A percentile compares a stretch with the other conserved stretches of the same genome.
Conservation (phyloP, 805 yeast species). For the Candida andamanensis region DNA sequence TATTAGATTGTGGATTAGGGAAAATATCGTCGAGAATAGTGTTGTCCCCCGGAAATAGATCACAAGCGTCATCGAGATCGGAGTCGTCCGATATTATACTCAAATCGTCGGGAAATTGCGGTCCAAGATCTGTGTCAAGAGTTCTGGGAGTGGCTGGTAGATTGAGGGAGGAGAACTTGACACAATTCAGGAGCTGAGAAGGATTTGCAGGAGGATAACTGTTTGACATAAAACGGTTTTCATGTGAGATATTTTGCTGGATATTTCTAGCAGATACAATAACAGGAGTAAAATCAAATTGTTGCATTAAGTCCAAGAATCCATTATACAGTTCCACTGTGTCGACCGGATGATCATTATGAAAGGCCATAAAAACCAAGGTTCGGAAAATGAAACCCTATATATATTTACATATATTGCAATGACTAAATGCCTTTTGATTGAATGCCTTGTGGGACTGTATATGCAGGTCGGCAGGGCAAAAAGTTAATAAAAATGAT, state of each 20-base stretch:
- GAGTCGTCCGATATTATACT: not conserved
- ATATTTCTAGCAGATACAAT: not conserved
- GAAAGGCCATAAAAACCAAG: no score
- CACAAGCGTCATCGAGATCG: not conserved
- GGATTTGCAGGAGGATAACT: conserved; percentile 6
- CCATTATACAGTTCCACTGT: conserved; percentile 22
- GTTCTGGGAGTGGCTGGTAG: not conserved
- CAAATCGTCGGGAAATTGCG: not conserved
- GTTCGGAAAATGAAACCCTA: no score
- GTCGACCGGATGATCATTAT: not conserved
- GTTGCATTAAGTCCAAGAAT: conserved; percentile 20
- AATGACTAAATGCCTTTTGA: no score
- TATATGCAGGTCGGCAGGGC: no score
- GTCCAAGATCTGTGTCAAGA: not conserved
- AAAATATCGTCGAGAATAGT: no score
- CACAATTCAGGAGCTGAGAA: not conserved
- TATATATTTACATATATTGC: no score
- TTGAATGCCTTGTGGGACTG: no score
- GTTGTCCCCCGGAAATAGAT: no score
- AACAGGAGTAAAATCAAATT: not conserved
- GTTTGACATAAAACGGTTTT: no score
- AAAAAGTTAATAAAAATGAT: no score
- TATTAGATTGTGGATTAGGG: not conserved
- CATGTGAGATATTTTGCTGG: no score
- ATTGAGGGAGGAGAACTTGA: not conserved